Evolutionary conservation across 768 basidiomycete genomes (phyloP), one percentile per base, ranked within the genome.

Genomic region (Russula brevipes): DNA sequence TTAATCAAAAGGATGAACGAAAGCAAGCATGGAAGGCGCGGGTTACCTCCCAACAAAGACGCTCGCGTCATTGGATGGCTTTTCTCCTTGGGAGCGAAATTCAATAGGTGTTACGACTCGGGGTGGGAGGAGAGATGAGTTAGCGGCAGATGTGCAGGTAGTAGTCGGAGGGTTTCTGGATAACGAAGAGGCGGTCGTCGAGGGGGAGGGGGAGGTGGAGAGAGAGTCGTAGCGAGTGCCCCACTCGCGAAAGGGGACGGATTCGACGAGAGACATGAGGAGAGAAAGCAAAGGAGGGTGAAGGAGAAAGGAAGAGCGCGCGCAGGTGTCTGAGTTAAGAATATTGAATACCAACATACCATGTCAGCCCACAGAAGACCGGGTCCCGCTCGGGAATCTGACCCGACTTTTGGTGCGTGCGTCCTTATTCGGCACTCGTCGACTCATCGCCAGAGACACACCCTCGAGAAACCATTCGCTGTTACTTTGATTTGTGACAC

Each of bases 1-100:
- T 49, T 69, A 41, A 69, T 69, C n/a, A 47, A 52, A 52, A 35
- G 61, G 11, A 59, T 42, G 61, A 41, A 50, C 44, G 33, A 44
- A 14, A 53, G 53, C 60, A 46, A 19, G 50, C 52, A 50, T 51
- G 55, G 52, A 63, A 50, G 42, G 53, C 38, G 31, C 9, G 68
- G 71, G 5, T 69, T 11, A 89, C 90, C 89, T 91, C 73, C 91
- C 91, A 63, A 92, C 86, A 73, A 93, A 93, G 69, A 93, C 81
- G 69, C 88, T 91, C 45, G 89, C 85, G 66, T 91, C 86, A 71
- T 90, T 87, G 59, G 83, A 80, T 70, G 81, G 77, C 69, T 78
- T 83, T 50, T 85, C 73, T 10, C 46, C 41, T 47, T 64, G 68
- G 10, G 54, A 47, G 45, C 30, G 39, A 51, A 35, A 51, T 33